phyloP scores from a whole-genome alignment of 2,329 filamentous ascomycete species.

The Cordyceps cateniannulata region DNA sequence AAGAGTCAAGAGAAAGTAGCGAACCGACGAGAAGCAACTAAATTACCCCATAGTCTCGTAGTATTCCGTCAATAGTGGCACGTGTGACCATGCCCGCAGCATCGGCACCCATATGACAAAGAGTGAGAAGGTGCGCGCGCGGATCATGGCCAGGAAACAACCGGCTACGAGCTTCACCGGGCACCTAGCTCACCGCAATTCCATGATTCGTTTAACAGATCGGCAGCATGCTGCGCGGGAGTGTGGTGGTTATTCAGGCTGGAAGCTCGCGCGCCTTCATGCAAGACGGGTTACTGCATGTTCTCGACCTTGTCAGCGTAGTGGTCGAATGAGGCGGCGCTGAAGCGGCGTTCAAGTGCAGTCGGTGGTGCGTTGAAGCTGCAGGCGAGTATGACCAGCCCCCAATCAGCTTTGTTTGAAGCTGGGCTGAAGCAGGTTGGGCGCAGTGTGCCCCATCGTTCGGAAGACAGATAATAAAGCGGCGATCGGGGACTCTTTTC shows the following conservation, averaged over 20 bases:
- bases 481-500: no score
- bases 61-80: not conserved
- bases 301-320: not conserved
- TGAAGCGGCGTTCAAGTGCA: not conserved
- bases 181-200: not conserved
- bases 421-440: no score
- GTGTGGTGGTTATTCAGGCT: not conserved
- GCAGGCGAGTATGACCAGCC: not conserved
- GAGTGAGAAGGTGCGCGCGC: no score
- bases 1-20: not conserved
- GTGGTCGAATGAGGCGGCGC: not conserved
- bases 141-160: no score
- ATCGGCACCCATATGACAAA: not conserved
- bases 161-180: not conserved
- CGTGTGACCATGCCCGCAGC: not conserved
- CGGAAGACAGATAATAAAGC: no score
- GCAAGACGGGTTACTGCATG: not conserved
- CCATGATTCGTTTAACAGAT: not conserved
- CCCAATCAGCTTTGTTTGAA: not conserved
- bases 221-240: no score
- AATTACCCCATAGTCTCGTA: not conserved
- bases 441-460: no score
- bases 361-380: not conserved
- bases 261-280: not conserved
- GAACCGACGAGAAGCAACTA: not conserved